Conservation (phyloP, 768 basidiomycete genomes). For the Mycena vulgaris region DNA sequence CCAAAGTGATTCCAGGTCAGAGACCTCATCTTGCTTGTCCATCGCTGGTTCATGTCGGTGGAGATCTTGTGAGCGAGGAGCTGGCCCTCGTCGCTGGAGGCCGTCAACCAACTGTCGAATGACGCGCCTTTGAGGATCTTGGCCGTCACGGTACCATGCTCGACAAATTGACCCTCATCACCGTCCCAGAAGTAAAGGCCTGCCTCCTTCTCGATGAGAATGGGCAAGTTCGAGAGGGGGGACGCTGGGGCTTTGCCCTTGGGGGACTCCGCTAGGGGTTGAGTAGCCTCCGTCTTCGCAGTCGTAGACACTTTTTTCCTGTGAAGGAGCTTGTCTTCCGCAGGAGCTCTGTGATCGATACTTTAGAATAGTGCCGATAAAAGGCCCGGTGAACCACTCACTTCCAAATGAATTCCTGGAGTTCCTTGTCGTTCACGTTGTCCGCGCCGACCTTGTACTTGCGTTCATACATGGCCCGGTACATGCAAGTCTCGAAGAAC, state of each 20-base stretch:
- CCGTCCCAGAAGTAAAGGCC: conserved; percentile 76
- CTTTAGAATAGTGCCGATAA: neutral
- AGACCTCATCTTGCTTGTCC: conserved; percentile 73
- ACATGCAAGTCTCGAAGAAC: conserved; percentile 95
- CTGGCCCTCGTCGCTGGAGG: conserved; percentile 64
- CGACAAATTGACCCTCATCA: conserved; percentile 63
- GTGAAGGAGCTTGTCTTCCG: conserved; percentile 35
- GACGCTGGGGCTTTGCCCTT: conserved; percentile 34
- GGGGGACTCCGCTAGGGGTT: conserved; percentile 10
- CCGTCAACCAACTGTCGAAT: conserved; percentile 74
- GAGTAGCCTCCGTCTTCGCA: conserved; percentile 14
- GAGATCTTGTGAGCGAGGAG: conserved; percentile 75
- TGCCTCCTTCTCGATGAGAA: conserved; percentile 61
- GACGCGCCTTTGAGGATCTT: conserved; percentile 62
- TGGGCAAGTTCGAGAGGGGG: conserved; percentile 34
- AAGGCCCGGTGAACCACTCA: conserved; percentile 56
- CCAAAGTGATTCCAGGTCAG: conserved; percentile 91
- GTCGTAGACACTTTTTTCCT: conserved; percentile 37
- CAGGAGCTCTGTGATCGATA: conserved; percentile 52
- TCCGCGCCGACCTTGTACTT: conserved; percentile 86
- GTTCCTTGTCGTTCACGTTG: conserved; percentile 72
- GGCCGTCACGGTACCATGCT: conserved; percentile 69
- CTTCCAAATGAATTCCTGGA: conserved; percentile 89
- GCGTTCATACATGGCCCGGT: conserved; percentile 97
- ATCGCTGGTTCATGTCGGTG: conserved; percentile 81